Base-by-base conservation (phyloP, 73 alveolate genomes). In the Paramecium pentaurelia region DNA sequence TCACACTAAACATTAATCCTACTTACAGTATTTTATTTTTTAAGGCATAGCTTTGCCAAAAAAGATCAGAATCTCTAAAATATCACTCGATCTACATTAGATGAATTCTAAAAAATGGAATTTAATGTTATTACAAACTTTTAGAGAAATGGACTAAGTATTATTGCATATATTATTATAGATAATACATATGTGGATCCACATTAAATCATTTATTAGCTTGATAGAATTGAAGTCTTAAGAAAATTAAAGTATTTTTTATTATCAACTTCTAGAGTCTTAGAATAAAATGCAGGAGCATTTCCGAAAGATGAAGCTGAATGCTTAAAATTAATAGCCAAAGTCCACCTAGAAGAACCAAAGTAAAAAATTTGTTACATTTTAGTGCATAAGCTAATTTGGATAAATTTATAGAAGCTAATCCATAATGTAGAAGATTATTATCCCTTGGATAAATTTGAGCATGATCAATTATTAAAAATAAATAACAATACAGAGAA, bases 71-170 rank as follows among this genome's bases (percentile, higher is more conserved):
- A 73, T 37, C 60, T 22, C 9, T 37, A 32, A 22, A 40, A 34
- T 73, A 73, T 73, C 6, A 73, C 37, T 37, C 37, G 87, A 38
- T 34, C 64, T 4, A 10, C 58, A 73, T 73, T 73, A 73, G 87
- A 40, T 73, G 87, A 73, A 73, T 73, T 73, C 60, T 34, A 73
- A 40, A 73, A 73, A 38, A 36, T 73, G 87, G 87, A 73, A 38
- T 73, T 12, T 40, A 44, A 73, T 73, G 38, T 73, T 8, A 38
- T 73, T 8, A 16, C 37, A 2, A 5, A 73, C 37, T 73, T 12
- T n/a, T 22, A 73, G 18, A 20, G 47, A 73, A 40, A 32, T 10
- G 87, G 87, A 40, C n/a, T 9, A 73, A 73, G 87, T 73, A 73
- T 54, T 0, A 73, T 37, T 12, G 8, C 6, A 34, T 36, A 36